Conservation (phyloP, 208 protist genomes). For the Trypanosoma brucei region DNA sequence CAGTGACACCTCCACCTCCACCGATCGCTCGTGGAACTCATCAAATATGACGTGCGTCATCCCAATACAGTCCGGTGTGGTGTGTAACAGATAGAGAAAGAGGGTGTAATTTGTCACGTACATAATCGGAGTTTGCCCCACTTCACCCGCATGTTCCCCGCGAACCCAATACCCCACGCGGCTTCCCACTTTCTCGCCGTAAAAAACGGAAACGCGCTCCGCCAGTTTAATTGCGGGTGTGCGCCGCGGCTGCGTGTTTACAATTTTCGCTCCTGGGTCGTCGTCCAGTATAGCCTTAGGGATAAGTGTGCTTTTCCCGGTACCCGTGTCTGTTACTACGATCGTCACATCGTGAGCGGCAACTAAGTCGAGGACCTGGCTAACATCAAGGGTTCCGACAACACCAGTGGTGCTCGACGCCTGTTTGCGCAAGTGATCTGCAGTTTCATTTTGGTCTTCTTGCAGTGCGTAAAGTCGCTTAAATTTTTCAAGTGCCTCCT, state of each 20-base stretch:
- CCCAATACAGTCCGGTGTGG: slow-evolving; percentile 36
- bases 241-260: slow-evolving; percentile 74
- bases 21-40: slow-evolving; percentile 93
- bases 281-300: slow-evolving; percentile 67
- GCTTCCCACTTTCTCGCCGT: slow-evolving; percentile 37
- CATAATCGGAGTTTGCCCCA: slow-evolving; percentile 75
- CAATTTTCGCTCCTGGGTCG: slow-evolving; percentile 31
- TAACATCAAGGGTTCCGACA: slow-evolving; percentile 56
- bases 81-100: slow-evolving; percentile 72
- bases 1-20: slow-evolving; percentile 91
- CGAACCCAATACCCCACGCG: slow-evolving; percentile 79
- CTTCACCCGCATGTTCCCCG: slow-evolving; percentile 61
- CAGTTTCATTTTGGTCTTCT: slow-evolving; percentile 29
- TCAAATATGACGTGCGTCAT: slow-evolving; percentile 92
- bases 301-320: slow-evolving; percentile 84
- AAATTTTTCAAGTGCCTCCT: slow-evolving; percentile 34
- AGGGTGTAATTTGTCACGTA: slow-evolving; percentile 88
- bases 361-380: slow-evolving; percentile 50
- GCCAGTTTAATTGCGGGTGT: slow-evolving; percentile 81
- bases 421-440: slow-evolving; percentile 37
- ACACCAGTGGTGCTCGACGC: slow-evolving; percentile 24
- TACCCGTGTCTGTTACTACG: slow-evolving; percentile 81
- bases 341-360: slow-evolving; percentile 78
- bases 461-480: slow-evolving; percentile 56
- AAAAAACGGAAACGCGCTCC: slow-evolving; percentile 49